Conservation (phyloP, 768 basidiomycete species). For the Macrolepiota albuminosa region DNA sequence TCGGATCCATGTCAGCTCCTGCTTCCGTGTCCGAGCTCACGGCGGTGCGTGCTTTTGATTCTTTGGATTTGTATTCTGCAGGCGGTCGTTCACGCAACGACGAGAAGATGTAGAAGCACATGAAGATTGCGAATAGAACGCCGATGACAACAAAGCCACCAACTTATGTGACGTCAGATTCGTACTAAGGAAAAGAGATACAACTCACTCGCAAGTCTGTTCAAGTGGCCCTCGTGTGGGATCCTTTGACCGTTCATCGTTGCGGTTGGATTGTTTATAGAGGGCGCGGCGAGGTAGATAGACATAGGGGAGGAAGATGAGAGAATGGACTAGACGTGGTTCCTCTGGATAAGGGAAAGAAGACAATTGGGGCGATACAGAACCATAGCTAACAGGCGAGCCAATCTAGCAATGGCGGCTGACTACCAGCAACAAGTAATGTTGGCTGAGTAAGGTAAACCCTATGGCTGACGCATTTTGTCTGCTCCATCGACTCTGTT, state of each 20-base stretch:
- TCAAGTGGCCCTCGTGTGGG: background rate
- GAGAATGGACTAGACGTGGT: no score
- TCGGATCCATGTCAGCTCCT: conserved; percentile 7
- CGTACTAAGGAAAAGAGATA: background rate
- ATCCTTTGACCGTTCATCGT: background rate
- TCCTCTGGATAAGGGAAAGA: background rate
- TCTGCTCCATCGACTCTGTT: background rate
- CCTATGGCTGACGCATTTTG: background rate
- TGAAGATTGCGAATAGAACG: conserved; percentile 19
- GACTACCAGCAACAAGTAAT: background rate
- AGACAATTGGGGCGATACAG: background rate
- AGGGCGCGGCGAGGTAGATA: background rate
- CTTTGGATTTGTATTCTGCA: background rate
- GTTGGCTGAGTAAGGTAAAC: no score
- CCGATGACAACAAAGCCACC: conserved; percentile 18
- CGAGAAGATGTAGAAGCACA: conserved; percentile 22
- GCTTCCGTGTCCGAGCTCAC: conserved; percentile 10
- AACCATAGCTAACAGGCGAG: background rate
- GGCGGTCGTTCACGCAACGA: conserved; percentile 3
- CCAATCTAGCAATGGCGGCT: background rate
- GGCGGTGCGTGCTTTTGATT: background rate
- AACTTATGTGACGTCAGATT: conserved; percentile 11
- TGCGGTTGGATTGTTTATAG: background rate
- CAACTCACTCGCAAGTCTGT: background rate
- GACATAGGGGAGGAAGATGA: background rate